Conservation (phyloP, 2,329 filamentous ascomycete species). For the Thielaviopsis punctulata region DNA sequence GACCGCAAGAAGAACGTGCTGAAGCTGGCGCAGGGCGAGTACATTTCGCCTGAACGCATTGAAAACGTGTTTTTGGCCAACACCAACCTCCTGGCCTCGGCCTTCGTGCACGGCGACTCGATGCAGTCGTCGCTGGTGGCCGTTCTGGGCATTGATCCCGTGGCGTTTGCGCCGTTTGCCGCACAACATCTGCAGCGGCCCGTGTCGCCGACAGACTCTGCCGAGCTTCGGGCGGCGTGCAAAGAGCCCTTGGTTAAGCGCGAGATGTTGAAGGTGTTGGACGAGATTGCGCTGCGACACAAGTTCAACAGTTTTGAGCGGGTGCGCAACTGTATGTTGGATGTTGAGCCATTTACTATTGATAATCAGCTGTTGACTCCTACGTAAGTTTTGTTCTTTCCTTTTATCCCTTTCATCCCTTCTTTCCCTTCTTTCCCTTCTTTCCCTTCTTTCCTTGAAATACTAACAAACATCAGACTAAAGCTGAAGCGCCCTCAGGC, state of each 20-base stretch:
- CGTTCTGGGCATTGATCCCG: slow-evolving; percentile 76
- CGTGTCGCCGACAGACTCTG: slow-evolving; percentile 46
- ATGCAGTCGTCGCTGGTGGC: slow-evolving; percentile 67
- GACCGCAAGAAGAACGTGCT: slow-evolving; percentile 99
- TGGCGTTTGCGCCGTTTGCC: slow-evolving; percentile 65
- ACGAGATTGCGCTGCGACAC: slow-evolving; percentile 59
- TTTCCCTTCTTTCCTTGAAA: slow-evolving; percentile 12
- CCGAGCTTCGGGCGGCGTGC: slow-evolving; percentile 48
- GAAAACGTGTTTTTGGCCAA: slow-evolving; percentile 87
- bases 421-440: background rate
- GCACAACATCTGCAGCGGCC: slow-evolving; percentile 55
- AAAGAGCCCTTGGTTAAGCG: slow-evolving; percentile 53
- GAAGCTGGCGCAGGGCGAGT: slow-evolving; percentile 94
- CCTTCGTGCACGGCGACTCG: slow-evolving; percentile 81
- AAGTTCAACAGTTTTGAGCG: slow-evolving; percentile 89
- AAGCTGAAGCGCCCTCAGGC: slow-evolving; percentile 44
- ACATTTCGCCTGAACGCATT: slow-evolving; percentile 91
- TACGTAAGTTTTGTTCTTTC: slow-evolving; percentile 44
- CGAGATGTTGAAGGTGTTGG: slow-evolving; percentile 62
- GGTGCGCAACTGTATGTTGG: slow-evolving; percentile 55
- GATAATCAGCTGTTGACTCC: slow-evolving; percentile 83
- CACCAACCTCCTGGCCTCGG: slow-evolving; percentile 58
- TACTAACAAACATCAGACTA: slow-evolving; percentile 23
- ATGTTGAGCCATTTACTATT: slow-evolving; percentile 78
- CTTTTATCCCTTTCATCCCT: background rate